Base-by-base conservation (phyloP, 1,284 basidiomycete species). In the Cutaneotrichosporon spelunceum region DNA sequence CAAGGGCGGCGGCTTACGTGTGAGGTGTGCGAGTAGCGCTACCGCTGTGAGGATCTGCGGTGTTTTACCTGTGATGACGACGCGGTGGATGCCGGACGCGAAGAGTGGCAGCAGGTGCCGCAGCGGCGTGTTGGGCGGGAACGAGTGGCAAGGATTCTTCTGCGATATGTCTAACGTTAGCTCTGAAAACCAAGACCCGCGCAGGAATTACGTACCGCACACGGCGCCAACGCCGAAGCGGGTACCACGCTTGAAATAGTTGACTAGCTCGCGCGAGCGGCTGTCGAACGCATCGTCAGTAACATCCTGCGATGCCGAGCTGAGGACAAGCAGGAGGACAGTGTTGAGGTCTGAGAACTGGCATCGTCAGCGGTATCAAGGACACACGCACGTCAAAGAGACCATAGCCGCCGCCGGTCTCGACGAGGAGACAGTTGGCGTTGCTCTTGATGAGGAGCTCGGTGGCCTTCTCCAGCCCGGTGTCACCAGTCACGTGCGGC, bases 271-370 rank as follows among this genome's bases (percentile, higher is more conserved):
- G 44, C 56, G 60, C 5, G 66, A 59, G 14, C 67, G 57, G 19
- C 66, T 66, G 47, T 67, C 68, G 11, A 65, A 49, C 11, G 24
- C 63, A 11, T 63, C 56, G 9, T 29, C 39, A 3, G 60, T 29
- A 11, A 56, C 30, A 11, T 55, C 44, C 0, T 63, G 42, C 1
- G 70, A 63, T 4, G 70, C 60, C 1, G 71, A 70, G n/a, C 67
- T 61, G 1, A 75, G 63, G 1, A 75, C 72, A 1, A 75, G 64
- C 0, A 75, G 67, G 4, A 75, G 64, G 21, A 74, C 72, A 0
- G 71, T 69, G 64, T 74, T 74, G 13, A 75, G 62, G 55, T 75
- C 74, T 50, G 74, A 68, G 55, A 67, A 73, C 74, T 75, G 14
- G 3, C 29, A 29, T 66, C 52, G 62, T 56, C 47, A 5, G n/a